Evolutionary conservation across 148 eudicot species (phyloP).

Genomic region (Nyssa sinensis): DNA sequence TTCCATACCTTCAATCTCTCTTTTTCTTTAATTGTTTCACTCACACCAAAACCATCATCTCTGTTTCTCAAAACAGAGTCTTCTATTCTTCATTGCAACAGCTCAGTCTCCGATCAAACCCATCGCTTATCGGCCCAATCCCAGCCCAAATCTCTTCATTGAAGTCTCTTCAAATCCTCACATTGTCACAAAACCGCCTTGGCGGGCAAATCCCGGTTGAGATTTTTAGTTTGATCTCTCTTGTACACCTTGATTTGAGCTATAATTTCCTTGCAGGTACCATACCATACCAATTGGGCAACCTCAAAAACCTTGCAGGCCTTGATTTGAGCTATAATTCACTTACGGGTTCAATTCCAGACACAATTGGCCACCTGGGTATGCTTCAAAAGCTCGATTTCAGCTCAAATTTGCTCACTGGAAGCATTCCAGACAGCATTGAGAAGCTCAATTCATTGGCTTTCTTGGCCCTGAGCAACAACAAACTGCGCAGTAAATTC

Average conservation of each 20-base stretch:
- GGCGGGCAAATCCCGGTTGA: conserved; percentile 49
- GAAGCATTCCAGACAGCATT: conserved; percentile 48
- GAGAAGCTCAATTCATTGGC: conserved; percentile 36
- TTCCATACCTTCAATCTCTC: conserved; percentile 62
- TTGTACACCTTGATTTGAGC: conserved; percentile 74
- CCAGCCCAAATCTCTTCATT: conserved; percentile 58
- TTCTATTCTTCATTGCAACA: conserved; percentile 46
- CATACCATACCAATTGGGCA: conserved; percentile 47
- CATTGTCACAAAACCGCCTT: conserved; percentile 70
- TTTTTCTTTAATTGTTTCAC: conserved; percentile 76
- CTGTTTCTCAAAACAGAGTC: conserved; percentile 21
- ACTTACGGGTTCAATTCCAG: conserved; percentile 52
- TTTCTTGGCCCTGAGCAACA: conserved; percentile 67
- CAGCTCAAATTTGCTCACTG: conserved; percentile 62
- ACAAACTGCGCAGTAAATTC: conserved; percentile 40
- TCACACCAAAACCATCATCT: conserved; percentile 37
- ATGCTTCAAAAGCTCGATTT: conserved; percentile 72
- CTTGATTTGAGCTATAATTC: conserved; percentile 80
- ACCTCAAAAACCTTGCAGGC: conserved; percentile 51
- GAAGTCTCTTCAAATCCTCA: conserved; percentile 60
- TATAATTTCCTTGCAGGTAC: conserved; percentile 53
- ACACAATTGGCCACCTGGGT: conserved; percentile 53
- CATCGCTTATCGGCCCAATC: conserved; percentile 51
- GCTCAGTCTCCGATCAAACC: conserved; percentile 70
- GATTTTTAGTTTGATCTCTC: conserved; percentile 35